Percentiles rank a stretch among this genome's conserved stretches.
Evolutionary conservation across 1,139 yeast species (phyloP).

Genomic region (Scheffersomyces illinoinensis): DNA sequence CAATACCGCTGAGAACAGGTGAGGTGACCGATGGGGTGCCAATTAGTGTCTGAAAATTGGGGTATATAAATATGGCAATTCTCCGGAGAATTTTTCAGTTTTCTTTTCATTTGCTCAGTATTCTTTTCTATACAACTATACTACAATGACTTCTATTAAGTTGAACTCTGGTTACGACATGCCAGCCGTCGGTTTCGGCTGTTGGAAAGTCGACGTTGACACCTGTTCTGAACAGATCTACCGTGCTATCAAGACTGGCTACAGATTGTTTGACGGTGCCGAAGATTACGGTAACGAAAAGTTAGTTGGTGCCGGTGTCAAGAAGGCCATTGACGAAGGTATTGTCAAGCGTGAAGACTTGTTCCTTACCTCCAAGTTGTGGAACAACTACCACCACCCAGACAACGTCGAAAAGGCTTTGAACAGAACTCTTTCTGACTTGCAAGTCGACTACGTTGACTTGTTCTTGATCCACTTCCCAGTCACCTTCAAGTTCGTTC

Average conservation of each 20-base stretch:
- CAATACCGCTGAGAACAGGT: background rate
- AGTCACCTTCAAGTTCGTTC: constrained; percentile 70
- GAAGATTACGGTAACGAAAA: constrained; percentile 76
- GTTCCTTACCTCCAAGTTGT: constrained; percentile 74
- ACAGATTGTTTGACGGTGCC: constrained; percentile 77
- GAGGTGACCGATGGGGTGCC: background rate
- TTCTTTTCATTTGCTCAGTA: background rate
- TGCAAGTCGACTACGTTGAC: constrained; percentile 70
- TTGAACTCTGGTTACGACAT: constrained; percentile 60
- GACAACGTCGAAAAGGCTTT: constrained; percentile 58
- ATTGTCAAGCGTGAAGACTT: constrained; percentile 71
- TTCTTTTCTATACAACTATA: background rate
- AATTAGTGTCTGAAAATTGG: constrained; percentile 7
- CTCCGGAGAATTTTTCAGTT: background rate
- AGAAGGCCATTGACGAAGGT: constrained; percentile 64
- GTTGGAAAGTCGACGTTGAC: constrained; percentile 64
- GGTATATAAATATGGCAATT: background rate
- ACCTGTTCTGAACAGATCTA: constrained; percentile 61
- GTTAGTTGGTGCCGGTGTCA: constrained; percentile 72
- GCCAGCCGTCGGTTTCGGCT: constrained; percentile 68
- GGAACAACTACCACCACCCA: constrained; percentile 78
- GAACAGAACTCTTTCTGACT: constrained; percentile 61
- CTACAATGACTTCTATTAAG: constrained; percentile 24
- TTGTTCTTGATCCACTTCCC: constrained; percentile 82
- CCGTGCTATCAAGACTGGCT: constrained; percentile 69